These are phyloP conservation scores for Nannochloropsis granulata DNA, from an alignment of 108 stramenopile species.

Conservation along the genomic window DNA sequence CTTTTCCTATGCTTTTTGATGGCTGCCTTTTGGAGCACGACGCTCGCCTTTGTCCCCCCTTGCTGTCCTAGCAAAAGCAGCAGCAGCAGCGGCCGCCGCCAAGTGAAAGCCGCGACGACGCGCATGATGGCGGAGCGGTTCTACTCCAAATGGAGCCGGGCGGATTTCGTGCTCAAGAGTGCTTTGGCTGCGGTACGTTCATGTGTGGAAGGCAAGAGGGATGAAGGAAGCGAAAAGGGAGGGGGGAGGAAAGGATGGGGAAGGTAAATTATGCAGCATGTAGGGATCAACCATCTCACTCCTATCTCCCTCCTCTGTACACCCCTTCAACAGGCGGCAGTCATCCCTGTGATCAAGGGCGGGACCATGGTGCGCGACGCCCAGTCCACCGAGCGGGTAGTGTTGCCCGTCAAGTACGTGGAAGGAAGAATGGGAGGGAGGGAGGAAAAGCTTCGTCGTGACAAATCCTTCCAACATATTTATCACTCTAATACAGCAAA, in stretches of 20 bases:
- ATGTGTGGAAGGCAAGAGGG: background rate
- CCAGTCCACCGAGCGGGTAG: background rate
- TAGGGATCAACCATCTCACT: too few species aligned
- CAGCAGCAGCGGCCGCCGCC: background rate
- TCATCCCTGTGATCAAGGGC: background rate
- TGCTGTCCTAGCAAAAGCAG: too few species aligned
- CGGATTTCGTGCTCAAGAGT: background rate
- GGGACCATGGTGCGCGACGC: background rate
- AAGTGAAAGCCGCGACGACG: background rate
- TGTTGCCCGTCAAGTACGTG: background rate
- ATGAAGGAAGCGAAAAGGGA: background rate
- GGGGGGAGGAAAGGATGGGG: too few species aligned
- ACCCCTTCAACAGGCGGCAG: background rate
- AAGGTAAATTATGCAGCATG: too few species aligned
- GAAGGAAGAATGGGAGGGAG: background rate
- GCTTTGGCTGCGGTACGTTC: background rate
- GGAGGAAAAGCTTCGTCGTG: background rate
- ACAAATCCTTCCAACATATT: too few species aligned
- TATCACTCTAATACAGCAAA: too few species aligned
- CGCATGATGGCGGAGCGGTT: background rate
- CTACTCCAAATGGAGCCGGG: background rate
- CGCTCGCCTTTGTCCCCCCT: background rate
- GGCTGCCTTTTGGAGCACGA: background rate
- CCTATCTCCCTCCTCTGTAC: too few species aligned
- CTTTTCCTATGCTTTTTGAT: too few species aligned